A percentile compares a stretch with the other conserved stretches of the same genome.
Conservation (phyloP, 148 eudicot species). For the Rhododendron henanense region DNA sequence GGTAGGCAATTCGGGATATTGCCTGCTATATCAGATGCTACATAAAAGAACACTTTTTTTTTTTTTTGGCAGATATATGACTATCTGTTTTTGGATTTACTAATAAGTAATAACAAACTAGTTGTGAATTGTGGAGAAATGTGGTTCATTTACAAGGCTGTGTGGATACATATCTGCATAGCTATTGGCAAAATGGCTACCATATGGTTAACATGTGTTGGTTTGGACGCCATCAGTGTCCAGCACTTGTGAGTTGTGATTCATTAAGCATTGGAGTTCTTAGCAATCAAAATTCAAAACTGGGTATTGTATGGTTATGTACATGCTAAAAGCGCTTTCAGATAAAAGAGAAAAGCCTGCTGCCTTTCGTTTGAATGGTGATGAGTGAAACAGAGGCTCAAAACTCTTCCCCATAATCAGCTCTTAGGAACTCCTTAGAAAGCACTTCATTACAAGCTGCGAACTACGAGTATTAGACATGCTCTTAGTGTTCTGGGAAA, state of each 20-base stretch:
- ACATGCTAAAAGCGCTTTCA: not conserved
- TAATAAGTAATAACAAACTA: not conserved
- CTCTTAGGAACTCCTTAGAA: not conserved
- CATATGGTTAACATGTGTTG: not conserved
- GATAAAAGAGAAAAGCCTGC: not conserved
- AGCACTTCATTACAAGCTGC: not conserved
- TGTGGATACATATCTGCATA: not conserved
- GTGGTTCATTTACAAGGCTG: not conserved
- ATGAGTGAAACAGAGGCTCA: not conserved
- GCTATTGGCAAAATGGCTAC: not conserved
- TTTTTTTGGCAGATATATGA: not conserved
- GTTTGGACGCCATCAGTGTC: not conserved
- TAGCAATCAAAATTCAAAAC: not conserved
- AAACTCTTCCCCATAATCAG: not conserved
- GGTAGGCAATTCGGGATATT: not conserved
- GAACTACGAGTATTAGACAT: not conserved
- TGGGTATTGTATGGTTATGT: not conserved
- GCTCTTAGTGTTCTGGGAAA: not conserved
- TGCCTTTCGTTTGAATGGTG: not conserved
- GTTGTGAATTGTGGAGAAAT: not conserved
- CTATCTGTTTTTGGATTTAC: not conserved
- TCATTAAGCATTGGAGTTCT: not conserved
- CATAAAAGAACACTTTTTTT: no score
- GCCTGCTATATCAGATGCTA: not conserved
- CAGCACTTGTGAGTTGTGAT: not conserved